phyloP scores from a whole-genome alignment of 192 early-diverging fungal genomes.

The Neocallimastix lanati region DNA sequence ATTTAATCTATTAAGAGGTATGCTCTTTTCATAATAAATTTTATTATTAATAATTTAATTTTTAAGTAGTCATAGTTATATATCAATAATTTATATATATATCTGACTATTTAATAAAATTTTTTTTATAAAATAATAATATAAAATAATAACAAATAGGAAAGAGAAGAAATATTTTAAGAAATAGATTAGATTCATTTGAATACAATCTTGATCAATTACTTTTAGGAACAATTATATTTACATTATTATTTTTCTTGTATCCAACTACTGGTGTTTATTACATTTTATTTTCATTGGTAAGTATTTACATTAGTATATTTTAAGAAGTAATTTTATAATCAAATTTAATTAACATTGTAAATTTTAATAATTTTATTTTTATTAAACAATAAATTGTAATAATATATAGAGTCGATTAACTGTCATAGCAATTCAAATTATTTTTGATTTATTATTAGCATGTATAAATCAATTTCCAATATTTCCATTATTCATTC shows the following conservation, averaged over 20 bases:
- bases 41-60: too few relatives aligned
- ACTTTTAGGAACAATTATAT: slow-evolving; percentile 79
- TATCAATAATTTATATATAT: too few relatives aligned
- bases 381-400: too few relatives aligned
- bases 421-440: not conserved
- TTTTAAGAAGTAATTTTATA: too few relatives aligned
- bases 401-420: not conserved
- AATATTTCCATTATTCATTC: not conserved
- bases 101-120: too few relatives aligned
- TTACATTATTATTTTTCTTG: slow-evolving; percentile 79
- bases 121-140: too few relatives aligned
- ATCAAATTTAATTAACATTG: too few relatives aligned
- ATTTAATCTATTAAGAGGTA: slow-evolving; percentile 83
- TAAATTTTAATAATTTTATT: too few relatives aligned
- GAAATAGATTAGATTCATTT: slow-evolving; percentile 80
- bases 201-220: slow-evolving; percentile 93
- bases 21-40: too few relatives aligned
- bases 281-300: slow-evolving; percentile 73
- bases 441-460: not conserved
- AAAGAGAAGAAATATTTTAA: slow-evolving; percentile 64
- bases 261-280: slow-evolving; percentile 92
- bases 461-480: not conserved
- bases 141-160: too few relatives aligned
- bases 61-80: too few relatives aligned
- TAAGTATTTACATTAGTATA: too few relatives aligned